These are phyloP conservation scores for Xylariales sp. DNA, from an alignment of 2,329 filamentous ascomycete genomes.

Conservation along the genomic window DNA sequence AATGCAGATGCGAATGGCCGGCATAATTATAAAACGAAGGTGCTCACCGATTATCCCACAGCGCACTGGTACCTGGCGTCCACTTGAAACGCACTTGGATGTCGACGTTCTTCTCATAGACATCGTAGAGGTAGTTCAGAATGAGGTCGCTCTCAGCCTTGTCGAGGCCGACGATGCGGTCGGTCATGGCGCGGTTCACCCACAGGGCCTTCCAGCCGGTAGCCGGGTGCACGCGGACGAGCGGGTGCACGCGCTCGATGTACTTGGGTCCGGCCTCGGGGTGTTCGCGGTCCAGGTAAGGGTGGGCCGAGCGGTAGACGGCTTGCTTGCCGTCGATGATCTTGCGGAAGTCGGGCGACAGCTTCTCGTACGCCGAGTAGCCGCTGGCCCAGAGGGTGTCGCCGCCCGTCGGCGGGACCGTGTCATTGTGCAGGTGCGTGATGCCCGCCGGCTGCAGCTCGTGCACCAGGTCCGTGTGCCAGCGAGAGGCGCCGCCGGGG, in stretches of 20 bases:
- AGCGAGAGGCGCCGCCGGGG: constrained; percentile 62
- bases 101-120: constrained; percentile 66
- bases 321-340: constrained; percentile 65
- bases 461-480: constrained; percentile 70
- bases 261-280: constrained; percentile 58
- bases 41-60: constrained; percentile 65
- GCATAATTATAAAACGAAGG: not conserved
- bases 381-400: constrained; percentile 71
- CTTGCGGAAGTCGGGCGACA: constrained; percentile 64
- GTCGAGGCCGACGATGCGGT: constrained; percentile 64
- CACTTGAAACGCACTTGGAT: constrained; percentile 70
- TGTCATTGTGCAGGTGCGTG: constrained; percentile 67
- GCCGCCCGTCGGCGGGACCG: constrained; percentile 59
- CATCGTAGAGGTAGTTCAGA: constrained; percentile 61
- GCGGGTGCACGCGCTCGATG: constrained; percentile 63
- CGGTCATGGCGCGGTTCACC: constrained; percentile 68
- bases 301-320: constrained; percentile 62
- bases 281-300: constrained; percentile 61
- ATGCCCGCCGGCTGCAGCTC: constrained; percentile 67
- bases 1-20: too few relatives aligned
- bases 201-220: constrained; percentile 72
- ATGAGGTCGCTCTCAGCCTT: constrained; percentile 65
- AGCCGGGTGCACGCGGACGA: constrained; percentile 67
- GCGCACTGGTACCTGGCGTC: constrained; percentile 60
- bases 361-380: constrained; percentile 69